These are phyloP conservation scores for Colletotrichum tamarilloi DNA, from an alignment of 2,329 filamentous ascomycete genomes.

Conservation along the genomic window DNA sequence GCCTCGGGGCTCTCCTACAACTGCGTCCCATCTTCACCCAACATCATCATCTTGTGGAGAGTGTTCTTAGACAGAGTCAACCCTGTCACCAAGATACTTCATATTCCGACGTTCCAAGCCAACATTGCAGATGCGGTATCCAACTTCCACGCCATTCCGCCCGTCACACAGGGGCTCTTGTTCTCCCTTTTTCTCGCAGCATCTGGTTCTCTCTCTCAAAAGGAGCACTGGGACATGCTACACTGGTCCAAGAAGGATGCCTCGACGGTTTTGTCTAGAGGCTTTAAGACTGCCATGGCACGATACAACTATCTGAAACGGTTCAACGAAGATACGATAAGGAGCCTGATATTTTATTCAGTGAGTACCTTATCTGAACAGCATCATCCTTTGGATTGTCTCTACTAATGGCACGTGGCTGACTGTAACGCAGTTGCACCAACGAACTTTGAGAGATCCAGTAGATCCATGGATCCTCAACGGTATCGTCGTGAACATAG, in stretches of 20 bases:
- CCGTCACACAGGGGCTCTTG: conserved; percentile 37
- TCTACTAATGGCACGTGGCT: neutral
- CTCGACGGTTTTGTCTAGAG: conserved; percentile 61
- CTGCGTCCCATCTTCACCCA: conserved; percentile 56
- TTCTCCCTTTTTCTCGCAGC: conserved; percentile 10
- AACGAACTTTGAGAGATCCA: neutral
- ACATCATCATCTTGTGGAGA: conserved; percentile 48
- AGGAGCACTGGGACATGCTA: conserved; percentile 64
- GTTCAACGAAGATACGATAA: conserved; percentile 57
- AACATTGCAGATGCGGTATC: conserved; percentile 72
- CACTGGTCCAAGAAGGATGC: conserved; percentile 60
- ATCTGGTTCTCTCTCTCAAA: conserved; percentile 40
- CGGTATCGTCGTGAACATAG: conserved; percentile 70
- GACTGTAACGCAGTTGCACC: neutral
- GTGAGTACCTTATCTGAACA: neutral
- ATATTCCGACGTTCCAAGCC: conserved; percentile 65
- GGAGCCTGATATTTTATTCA: conserved; percentile 6
- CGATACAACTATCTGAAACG: conserved; percentile 68
- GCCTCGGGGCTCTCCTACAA: conserved; percentile 43
- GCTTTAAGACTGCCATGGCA: conserved; percentile 58
- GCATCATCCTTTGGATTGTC: too few relatives aligned
- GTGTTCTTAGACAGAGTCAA: conserved; percentile 45
- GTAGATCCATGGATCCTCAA: conserved; percentile 63
- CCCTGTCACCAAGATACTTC: conserved; percentile 44
- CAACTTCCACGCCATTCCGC: conserved; percentile 62